Evolutionary conservation across 345 rosid genomes (phyloP).

Genomic region (Pistacia integerrima): DNA sequence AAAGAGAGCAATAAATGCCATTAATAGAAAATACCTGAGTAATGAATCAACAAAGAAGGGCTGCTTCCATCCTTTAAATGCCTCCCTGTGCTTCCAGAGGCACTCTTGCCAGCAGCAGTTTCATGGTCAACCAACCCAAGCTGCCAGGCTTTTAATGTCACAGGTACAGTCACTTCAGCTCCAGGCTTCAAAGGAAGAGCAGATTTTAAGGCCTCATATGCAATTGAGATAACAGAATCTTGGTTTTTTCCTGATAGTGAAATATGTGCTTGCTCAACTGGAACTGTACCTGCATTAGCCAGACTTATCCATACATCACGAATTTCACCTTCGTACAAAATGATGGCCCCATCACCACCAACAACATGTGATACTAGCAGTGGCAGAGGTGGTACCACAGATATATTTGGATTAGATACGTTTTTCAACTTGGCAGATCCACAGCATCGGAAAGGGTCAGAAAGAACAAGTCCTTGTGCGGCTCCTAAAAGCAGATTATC

Average conservation of each 20-base stretch:
- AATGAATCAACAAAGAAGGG: conserved; percentile 84
- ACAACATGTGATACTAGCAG: conserved; percentile 78
- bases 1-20: neutral
- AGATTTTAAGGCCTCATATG: conserved; percentile 66
- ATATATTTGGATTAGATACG: conserved; percentile 75
- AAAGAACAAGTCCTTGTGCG: conserved; percentile 97
- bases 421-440: conserved; percentile 86
- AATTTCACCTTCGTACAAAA: conserved; percentile 95
- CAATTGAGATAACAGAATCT: conserved; percentile 84
- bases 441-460: conserved; percentile 96
- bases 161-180: conserved; percentile 78
- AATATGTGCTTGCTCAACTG: conserved; percentile 90
- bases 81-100: conserved; percentile 60
- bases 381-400: conserved; percentile 81
- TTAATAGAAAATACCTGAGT: conserved; percentile 59
- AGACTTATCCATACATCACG: conserved; percentile 80
- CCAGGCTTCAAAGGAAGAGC: conserved; percentile 95
- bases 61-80: conserved; percentile 73
- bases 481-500: conserved; percentile 98
- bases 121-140: conserved; percentile 67
- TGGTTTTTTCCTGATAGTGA: conserved; percentile 95
- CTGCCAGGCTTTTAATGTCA: conserved; percentile 95
- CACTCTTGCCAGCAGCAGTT: conserved; percentile 50
- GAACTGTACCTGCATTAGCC: conserved; percentile 94
- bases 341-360: conserved; percentile 91